Conservation (phyloP, 345 rosid genomes). For the Aquilaria sinensis region DNA sequence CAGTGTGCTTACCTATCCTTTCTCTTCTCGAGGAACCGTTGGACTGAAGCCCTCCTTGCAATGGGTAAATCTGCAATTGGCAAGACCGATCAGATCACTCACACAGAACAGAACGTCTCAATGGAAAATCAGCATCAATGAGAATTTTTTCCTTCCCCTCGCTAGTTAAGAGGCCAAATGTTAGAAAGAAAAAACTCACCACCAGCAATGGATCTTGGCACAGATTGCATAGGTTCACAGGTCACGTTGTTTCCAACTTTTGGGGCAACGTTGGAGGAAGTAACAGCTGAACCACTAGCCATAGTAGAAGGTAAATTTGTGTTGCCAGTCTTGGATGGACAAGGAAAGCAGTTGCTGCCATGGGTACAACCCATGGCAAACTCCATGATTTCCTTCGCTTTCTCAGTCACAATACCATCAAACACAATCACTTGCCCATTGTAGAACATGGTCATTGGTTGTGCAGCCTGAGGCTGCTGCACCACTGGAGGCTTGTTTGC, state of each 20-base stretch:
- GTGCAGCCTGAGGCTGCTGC: slow-evolving; percentile 40
- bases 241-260: slow-evolving; percentile 21
- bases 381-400: slow-evolving; percentile 71
- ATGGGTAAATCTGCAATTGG: slow-evolving; percentile 71
- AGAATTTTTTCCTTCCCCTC: not conserved
- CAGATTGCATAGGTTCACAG: slow-evolving; percentile 32
- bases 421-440: slow-evolving; percentile 72
- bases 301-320: slow-evolving; percentile 14
- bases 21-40: slow-evolving; percentile 87
- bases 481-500: not conserved
- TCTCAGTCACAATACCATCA: slow-evolving; percentile 65
- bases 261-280: slow-evolving; percentile 22
- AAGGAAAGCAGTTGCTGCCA: slow-evolving; percentile 12
- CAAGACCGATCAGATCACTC: not conserved
- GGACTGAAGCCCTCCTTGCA: slow-evolving; percentile 92
- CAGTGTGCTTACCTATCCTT: slow-evolving; percentile 66
- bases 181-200: slow-evolving; percentile 34
- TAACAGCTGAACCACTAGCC: slow-evolving; percentile 22
- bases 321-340: not conserved
- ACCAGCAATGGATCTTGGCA: slow-evolving; percentile 31
- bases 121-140: not conserved
- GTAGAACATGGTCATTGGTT: slow-evolving; percentile 74
- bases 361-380: slow-evolving; percentile 50
- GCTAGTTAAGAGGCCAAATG: not conserved
- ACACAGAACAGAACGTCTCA: too few relatives aligned